Percentiles rank a stretch among this genome's conserved stretches.
Conservation (phyloP, 305 asterid genomes). For the Striga hermonthica region DNA sequence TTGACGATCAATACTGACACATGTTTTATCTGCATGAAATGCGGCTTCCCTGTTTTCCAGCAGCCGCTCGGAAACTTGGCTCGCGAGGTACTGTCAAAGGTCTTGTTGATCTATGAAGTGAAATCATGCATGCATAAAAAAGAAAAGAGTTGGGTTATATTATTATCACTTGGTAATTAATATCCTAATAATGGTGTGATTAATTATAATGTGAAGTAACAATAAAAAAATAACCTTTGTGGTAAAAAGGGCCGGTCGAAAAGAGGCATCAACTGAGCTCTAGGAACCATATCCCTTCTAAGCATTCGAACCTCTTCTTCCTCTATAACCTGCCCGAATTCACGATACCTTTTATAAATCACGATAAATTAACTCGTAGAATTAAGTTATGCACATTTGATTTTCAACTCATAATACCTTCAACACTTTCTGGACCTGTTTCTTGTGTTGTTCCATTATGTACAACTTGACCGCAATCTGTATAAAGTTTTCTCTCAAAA, state of each 20-base stretch:
- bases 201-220: too few relatives aligned
- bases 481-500: neutral
- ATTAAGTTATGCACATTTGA: neutral
- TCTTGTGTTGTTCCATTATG: conserved; percentile 63
- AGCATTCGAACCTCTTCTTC: conserved; percentile 70
- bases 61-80: conserved; percentile 49
- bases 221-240: conserved; percentile 43
- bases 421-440: conserved; percentile 57
- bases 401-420: conserved; percentile 45
- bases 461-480: conserved; percentile 66
- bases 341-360: neutral
- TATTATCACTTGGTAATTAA: neutral
- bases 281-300: conserved; percentile 73
- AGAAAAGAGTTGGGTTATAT: neutral
- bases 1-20: neutral
- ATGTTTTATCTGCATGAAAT: conserved; percentile 37
- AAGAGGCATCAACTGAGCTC: conserved; percentile 82
- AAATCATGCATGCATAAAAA: neutral
- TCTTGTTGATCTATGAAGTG: conserved; percentile 54
- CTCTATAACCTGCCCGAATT: conserved; percentile 52
- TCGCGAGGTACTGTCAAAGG: conserved; percentile 72
- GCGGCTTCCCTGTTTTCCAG: conserved; percentile 46
- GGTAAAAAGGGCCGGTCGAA: conserved; percentile 75
- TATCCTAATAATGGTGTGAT: too few relatives aligned
- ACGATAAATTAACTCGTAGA: neutral